Conservation (phyloP, 1,139 yeast species). For the Diutina mesorugosa region DNA sequence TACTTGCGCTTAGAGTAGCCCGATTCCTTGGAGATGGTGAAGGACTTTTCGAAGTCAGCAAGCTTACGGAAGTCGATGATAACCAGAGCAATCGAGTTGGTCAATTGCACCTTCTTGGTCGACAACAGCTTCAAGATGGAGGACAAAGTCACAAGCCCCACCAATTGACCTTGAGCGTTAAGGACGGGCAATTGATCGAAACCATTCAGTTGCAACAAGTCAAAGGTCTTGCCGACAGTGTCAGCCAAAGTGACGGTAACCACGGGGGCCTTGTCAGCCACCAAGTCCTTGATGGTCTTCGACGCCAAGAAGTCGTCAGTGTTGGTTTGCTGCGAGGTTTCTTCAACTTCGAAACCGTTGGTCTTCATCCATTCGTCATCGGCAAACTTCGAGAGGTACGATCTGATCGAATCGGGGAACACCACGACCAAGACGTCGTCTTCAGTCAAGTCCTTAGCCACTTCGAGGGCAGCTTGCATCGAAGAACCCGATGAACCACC, state of each 20-base stretch:
- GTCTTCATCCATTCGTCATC: constrained; percentile 88
- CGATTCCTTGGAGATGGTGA: constrained; percentile 47
- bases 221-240: constrained; percentile 54
- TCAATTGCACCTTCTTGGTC: constrained; percentile 44
- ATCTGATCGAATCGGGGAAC: constrained; percentile 81
- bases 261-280: constrained; percentile 59
- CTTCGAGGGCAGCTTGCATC: constrained; percentile 66
- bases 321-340: constrained; percentile 27
- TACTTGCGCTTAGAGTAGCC: constrained; percentile 55
- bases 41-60: constrained; percentile 57
- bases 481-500: constrained; percentile 89
- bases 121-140: constrained; percentile 59
- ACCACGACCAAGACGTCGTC: constrained; percentile 70
- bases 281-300: constrained; percentile 53
- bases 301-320: constrained; percentile 36
- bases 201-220: constrained; percentile 61
- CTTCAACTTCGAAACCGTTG: constrained; percentile 53
- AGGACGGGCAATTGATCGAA: constrained; percentile 83
- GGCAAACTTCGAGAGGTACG: constrained; percentile 77
- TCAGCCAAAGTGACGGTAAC: constrained; percentile 59
- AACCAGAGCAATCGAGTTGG: constrained; percentile 48
- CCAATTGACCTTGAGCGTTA: constrained; percentile 42
- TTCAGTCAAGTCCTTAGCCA: constrained; percentile 58
- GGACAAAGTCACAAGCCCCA: constrained; percentile 71
- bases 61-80: constrained; percentile 59